Evolutionary conservation across 768 basidiomycete species (phyloP).

Genomic region (Cantharellus anzutake): DNA sequence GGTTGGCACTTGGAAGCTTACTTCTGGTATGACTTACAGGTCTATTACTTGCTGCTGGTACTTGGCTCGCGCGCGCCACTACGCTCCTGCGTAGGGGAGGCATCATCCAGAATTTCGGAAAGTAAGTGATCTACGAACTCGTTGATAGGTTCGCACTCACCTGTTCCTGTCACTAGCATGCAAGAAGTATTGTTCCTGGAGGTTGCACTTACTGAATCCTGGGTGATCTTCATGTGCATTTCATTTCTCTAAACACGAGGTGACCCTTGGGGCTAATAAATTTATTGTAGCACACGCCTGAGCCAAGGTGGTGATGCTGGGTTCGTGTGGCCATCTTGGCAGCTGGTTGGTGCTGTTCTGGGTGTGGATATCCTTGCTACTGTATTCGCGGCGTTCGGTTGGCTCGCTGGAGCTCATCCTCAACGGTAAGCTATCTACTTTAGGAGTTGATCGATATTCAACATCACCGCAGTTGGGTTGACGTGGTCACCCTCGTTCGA

Average conservation of each 20-base stretch:
- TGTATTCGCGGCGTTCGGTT: conserved; percentile 24
- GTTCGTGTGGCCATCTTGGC: conserved; percentile 23
- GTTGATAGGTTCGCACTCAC: background rate
- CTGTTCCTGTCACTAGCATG: conserved; percentile 10
- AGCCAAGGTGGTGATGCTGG: background rate
- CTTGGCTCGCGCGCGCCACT: conserved; percentile 28
- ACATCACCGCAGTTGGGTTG: background rate
- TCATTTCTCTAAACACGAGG: background rate
- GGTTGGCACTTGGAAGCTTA: background rate
- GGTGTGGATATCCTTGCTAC: conserved; percentile 25
- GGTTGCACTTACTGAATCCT: conserved; percentile 29
- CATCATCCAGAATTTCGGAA: conserved; percentile 27
- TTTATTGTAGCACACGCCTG: background rate
- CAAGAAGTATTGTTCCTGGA: conserved; percentile 30
- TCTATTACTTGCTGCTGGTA: conserved; percentile 23
- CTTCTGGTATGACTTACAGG: conserved; percentile 6
- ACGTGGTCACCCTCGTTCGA: background rate
- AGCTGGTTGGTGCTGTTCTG: conserved; percentile 22
- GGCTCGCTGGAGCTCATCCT: conserved; percentile 20
- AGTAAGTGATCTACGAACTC: background rate
- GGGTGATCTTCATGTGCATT: conserved; percentile 18
- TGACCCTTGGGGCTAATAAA: background rate
- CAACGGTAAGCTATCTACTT: background rate
- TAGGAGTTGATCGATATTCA: background rate
- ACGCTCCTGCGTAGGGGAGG: conserved; percentile 22